Evolutionary conservation across 148 eudicot genomes (phyloP).

Genomic region (Spergularia bocconei): DNA sequence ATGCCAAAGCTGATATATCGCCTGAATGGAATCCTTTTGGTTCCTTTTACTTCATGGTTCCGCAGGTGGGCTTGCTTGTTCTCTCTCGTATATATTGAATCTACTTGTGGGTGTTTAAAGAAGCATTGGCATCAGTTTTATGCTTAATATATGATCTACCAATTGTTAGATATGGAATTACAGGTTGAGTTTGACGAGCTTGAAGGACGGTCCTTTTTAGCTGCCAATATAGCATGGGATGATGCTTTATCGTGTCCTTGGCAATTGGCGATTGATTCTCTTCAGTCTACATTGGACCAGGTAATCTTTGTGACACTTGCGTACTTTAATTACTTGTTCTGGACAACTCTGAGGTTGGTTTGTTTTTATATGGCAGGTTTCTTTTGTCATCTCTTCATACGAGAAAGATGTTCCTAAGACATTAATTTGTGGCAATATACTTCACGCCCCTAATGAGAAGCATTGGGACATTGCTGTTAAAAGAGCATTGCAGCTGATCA

Average conservation of each 20-base stretch:
- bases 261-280: conserved; percentile 54
- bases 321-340: conserved; percentile 3
- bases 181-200: conserved; percentile 94
- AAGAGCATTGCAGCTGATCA: conserved; percentile 69
- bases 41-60: conserved; percentile 89
- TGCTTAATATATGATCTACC: conserved; percentile 35
- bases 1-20: conserved; percentile 57
- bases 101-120: not conserved
- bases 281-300: conserved; percentile 64
- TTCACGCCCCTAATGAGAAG: conserved; percentile 51
- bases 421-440: conserved; percentile 35
- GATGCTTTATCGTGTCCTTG: conserved; percentile 61
- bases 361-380: conserved; percentile 48
- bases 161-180: conserved; percentile 39
- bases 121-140: conserved; percentile 22
- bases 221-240: conserved; percentile 91
- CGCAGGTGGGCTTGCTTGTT: conserved; percentile 55
- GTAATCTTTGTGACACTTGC: conserved; percentile 30
- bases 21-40: conserved; percentile 93
- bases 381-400: conserved; percentile 35
- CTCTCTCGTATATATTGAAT: conserved; percentile 6
- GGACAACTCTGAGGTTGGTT: conserved; percentile 2
- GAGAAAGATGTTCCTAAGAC: conserved; percentile 43
- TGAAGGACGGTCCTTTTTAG: conserved; percentile 84
- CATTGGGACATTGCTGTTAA: conserved; percentile 69